Evolutionary conservation across 177 flowering plant genomes (phyloP).

Genomic region (Vitis hybrid): DNA sequence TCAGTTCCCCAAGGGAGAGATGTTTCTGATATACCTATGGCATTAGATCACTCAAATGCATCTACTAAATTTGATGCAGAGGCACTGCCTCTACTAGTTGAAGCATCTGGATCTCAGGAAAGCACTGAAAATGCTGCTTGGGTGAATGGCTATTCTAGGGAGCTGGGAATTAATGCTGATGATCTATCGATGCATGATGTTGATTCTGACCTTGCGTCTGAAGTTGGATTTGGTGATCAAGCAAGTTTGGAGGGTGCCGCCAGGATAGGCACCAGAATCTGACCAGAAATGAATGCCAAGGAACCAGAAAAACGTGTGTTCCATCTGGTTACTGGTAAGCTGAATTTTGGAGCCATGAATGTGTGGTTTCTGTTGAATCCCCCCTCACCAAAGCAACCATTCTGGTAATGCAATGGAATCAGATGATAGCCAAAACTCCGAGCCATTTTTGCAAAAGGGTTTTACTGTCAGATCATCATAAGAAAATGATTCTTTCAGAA

Average conservation of each 20-base stretch:
- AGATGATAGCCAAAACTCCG: too few relatives aligned
- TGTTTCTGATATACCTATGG: conserved; percentile 38
- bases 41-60: conserved; percentile 55
- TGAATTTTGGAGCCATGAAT: too few relatives aligned
- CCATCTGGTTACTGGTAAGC: too few relatives aligned
- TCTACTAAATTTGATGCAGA: conserved; percentile 65
- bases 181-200: conserved; percentile 49
- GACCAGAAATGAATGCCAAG: conserved; percentile 91
- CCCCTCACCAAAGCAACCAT: too few relatives aligned
- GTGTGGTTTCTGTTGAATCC: too few relatives aligned
- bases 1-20: conserved; percentile 36
- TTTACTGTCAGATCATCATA: too few relatives aligned
- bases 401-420: too few relatives aligned
- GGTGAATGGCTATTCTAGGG: conserved; percentile 82
- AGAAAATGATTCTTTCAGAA: too few relatives aligned
- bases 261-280: conserved; percentile 68
- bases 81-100: conserved; percentile 81
- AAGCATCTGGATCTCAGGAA: conserved; percentile 69
- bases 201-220: conserved; percentile 81
- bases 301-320: conserved; percentile 19
- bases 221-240: conserved; percentile 57
- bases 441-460: too few relatives aligned
- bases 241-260: conserved; percentile 25
- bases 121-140: conserved; percentile 67
- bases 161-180: conserved; percentile 81